These are phyloP conservation scores for Populus euphratica DNA, from an alignment of 345 rosid genomes.

Conservation along the genomic window DNA sequence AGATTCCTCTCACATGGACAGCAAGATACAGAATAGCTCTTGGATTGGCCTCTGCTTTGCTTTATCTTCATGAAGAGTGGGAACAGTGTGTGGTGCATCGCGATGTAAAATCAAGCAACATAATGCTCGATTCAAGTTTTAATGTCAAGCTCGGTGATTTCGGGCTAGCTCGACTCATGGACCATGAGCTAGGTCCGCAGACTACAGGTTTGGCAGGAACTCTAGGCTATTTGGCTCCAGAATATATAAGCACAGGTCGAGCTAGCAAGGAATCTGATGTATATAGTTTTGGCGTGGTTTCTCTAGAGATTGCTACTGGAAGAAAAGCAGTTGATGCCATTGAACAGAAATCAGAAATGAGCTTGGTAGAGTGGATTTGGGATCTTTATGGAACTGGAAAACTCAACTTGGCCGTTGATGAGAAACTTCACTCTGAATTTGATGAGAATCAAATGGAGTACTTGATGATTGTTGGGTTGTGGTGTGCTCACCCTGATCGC, in stretches of 20 bases:
- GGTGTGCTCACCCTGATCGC: background rate
- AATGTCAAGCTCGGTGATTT: background rate
- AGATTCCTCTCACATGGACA: background rate
- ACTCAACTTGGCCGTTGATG: background rate
- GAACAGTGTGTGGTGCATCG: background rate
- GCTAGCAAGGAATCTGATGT: background rate
- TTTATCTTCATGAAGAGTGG: background rate
- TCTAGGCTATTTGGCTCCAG: background rate
- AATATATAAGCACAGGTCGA: background rate
- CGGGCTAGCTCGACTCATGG: background rate
- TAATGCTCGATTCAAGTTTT: background rate
- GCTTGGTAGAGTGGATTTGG: constrained; percentile 1
- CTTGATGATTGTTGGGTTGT: background rate
- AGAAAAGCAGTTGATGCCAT: background rate
- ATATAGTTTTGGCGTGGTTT: background rate
- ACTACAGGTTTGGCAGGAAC: background rate
- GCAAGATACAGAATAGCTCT: background rate
- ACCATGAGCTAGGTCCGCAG: background rate
- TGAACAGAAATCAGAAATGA: background rate
- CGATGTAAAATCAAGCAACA: constrained; percentile 3
- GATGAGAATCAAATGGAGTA: background rate
- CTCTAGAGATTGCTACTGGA: background rate
- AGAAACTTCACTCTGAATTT: background rate
- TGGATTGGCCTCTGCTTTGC: constrained; percentile 1
- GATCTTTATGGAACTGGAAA: background rate